Percentiles rank a stretch among this genome's conserved stretches.
phyloP scores from a whole-genome alignment of 352 stramenopile species.

The Paralagenidium karlingii region DNA sequence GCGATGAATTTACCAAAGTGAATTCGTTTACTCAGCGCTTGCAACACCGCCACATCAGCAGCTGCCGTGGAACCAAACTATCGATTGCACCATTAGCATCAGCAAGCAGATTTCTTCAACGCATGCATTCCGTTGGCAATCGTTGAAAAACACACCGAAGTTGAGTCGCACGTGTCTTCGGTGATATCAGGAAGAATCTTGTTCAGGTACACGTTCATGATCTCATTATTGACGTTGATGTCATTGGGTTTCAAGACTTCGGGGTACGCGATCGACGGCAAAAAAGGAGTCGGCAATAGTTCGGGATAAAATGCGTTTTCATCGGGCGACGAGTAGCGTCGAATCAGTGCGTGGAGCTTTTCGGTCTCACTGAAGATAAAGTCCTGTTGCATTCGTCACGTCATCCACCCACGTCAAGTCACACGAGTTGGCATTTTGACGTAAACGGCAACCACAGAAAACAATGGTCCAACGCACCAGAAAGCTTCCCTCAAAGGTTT shows the following conservation, averaged over 20 bases:
- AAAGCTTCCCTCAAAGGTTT: conserved; percentile 72
- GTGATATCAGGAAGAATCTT: conserved; percentile 91
- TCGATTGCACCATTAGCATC: too few relatives aligned
- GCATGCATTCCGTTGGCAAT: not conserved
- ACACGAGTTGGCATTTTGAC: too few relatives aligned
- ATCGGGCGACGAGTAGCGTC: conserved; percentile 97
- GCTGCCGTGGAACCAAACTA: conserved; percentile 75
- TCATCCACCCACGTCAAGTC: too few relatives aligned
- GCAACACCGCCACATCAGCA: conserved; percentile 87
- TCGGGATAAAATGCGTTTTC: conserved; percentile 97
- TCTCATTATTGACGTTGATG: conserved; percentile 97
- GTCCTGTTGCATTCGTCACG: conserved; percentile 47
- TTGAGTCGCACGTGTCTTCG: conserved; percentile 79
- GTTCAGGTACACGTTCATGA: conserved; percentile 94
- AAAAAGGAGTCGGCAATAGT: conserved; percentile 81
- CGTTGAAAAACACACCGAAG: conserved; percentile 20
- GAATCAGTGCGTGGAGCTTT: conserved; percentile 86
- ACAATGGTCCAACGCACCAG: conserved; percentile 13
- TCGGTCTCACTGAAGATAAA: conserved; percentile 98
- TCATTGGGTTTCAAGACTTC: conserved; percentile 87
- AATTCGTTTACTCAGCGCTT: conserved; percentile 94
- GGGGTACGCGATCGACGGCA: conserved; percentile 89
- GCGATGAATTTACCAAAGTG: conserved; percentile 99
- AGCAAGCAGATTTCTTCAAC: too few relatives aligned
- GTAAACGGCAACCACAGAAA: not conserved